Conservation (phyloP, 306 rosid species). For the Trifolium dubium region DNA sequence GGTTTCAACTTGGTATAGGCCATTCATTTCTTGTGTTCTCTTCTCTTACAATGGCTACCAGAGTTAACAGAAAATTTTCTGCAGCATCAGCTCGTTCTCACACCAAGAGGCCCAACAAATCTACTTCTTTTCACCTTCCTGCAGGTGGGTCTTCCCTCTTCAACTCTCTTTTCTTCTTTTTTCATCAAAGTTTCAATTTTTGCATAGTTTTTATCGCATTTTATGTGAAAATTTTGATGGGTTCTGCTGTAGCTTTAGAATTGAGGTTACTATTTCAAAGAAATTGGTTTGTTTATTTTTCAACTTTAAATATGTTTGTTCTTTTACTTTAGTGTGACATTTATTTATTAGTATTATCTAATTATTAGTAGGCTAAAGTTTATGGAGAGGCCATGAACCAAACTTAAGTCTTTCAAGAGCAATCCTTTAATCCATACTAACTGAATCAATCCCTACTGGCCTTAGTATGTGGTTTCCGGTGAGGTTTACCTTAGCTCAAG, state of each 20-base stretch:
- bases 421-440: neutral
- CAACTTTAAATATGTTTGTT: no score
- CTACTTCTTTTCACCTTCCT: slow-evolving; percentile 52
- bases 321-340: no score
- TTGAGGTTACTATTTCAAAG: no score
- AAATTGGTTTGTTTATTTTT: no score
- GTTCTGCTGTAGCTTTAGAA: no score
- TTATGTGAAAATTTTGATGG: no score
- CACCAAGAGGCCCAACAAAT: slow-evolving; percentile 63
- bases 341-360: no score
- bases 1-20: neutral
- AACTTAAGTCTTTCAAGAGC: neutral
- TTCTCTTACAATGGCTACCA: slow-evolving; percentile 56
- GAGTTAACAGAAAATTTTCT: slow-evolving; percentile 64
- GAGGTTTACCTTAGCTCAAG: neutral
- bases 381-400: no score
- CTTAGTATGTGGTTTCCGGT: no score
- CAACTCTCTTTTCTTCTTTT: neutral
- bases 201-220: no score
- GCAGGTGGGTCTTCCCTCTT: slow-evolving; percentile 53
- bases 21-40: neutral
- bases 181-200: neutral
- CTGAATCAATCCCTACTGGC: neutral
- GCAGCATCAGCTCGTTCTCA: slow-evolving; percentile 85
- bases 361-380: no score